phyloP scores from a whole-genome alignment of 192 early-diverging fungal genomes.

The Dimargaris xerosporica region DNA sequence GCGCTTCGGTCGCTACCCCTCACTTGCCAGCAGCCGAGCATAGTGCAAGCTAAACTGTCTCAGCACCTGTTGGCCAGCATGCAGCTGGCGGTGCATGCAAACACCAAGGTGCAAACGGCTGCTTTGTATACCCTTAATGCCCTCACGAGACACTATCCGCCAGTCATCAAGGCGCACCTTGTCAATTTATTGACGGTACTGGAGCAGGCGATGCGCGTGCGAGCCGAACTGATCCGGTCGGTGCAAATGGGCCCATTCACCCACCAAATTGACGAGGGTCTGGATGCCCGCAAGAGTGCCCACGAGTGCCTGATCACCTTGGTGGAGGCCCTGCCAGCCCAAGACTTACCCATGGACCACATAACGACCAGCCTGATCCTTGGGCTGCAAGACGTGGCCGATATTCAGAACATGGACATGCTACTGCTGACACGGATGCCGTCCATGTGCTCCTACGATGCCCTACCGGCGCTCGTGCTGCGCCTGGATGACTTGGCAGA shows the following conservation, averaged over 20 bases:
- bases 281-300: conserved; percentile 35
- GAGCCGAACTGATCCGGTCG: conserved; percentile 27
- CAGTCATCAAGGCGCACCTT: neutral
- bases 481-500: neutral
- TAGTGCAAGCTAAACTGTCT: no score
- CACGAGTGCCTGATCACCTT: neutral
- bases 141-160: no score
- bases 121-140: no score
- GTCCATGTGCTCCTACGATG: neutral
- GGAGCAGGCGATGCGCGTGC: conserved; percentile 10
- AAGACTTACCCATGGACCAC: neutral
- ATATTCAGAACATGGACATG: neutral
- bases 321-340: neutral
- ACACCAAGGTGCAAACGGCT: no score
- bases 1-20: no score
- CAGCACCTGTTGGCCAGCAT: no score
- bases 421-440: neutral
- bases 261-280: conserved; percentile 41
- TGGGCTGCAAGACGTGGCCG: neutral
- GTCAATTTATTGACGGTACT: conserved; percentile 14
- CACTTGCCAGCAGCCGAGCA: no score
- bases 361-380: neutral
- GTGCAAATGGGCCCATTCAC: conserved; percentile 56
- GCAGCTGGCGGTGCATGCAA: no score
- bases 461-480: neutral